These are phyloP conservation scores for Hanseniaspora valbyensis DNA, from an alignment of 805 yeast species.

Conservation along the genomic window DNA sequence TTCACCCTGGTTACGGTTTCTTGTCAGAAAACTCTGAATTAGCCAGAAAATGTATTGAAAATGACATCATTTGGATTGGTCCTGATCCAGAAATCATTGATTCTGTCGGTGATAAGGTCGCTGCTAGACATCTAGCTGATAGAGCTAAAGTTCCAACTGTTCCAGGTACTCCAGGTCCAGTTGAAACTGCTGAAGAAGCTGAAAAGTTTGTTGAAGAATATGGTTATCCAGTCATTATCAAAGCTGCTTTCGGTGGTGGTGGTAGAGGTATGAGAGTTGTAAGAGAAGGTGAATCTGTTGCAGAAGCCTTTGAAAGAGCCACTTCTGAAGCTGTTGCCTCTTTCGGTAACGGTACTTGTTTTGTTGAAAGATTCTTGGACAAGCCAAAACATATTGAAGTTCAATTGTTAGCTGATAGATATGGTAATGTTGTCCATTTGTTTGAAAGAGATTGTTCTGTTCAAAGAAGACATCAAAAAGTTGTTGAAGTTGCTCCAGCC, in stretches of 20 bases:
- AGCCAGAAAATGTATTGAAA: constrained; percentile 80
- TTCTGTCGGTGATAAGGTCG: constrained; percentile 91
- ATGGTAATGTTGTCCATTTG: constrained; percentile 89
- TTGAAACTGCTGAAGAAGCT: constrained; percentile 70
- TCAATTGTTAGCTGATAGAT: constrained; percentile 83
- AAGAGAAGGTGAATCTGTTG: constrained; percentile 86
- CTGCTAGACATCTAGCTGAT: constrained; percentile 80
- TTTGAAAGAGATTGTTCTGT: constrained; percentile 99
- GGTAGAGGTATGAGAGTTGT: constrained; percentile 99
- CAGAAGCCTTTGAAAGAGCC: constrained; percentile 87
- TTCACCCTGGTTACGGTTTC: constrained; percentile 90
- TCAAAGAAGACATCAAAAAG: constrained; percentile 98
- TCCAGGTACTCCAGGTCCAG: constrained; percentile 98
- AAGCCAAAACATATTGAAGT: constrained; percentile 97
- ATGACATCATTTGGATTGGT: constrained; percentile 93
- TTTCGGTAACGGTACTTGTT: constrained; percentile 98
- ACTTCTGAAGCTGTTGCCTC: constrained; percentile 87
- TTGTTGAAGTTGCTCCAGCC: constrained; percentile 97
- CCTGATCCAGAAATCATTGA: constrained; percentile 83
- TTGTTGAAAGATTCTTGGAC: constrained; percentile 89
- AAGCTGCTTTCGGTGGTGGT: constrained; percentile 99
- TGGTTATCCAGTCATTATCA: constrained; percentile 93
- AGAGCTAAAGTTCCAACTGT: constrained; percentile 80
- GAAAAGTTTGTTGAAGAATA: constrained; percentile 62
- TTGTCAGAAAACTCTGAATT: constrained; percentile 84